Evolutionary conservation across 768 basidiomycete species (phyloP).

Genomic region (Galerina marginata): DNA sequence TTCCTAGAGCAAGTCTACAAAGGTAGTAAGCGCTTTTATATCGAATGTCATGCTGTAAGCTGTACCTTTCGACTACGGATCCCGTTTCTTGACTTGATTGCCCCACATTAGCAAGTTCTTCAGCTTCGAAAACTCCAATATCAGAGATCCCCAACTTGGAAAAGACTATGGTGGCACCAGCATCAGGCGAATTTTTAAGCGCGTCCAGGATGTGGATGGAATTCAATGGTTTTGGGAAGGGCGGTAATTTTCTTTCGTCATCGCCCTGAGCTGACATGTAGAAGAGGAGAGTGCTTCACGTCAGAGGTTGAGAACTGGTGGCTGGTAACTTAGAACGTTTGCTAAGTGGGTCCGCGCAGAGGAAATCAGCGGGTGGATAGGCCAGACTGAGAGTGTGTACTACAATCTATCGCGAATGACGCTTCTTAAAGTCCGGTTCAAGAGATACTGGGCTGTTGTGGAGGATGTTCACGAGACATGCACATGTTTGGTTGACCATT

Average conservation of each 20-base stretch:
- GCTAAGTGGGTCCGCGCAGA: too few relatives aligned
- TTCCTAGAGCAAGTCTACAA: constrained; percentile 80
- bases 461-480: too few relatives aligned
- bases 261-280: constrained; percentile 35
- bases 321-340: too few relatives aligned
- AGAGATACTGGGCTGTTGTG: too few relatives aligned
- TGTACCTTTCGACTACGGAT: constrained; percentile 64
- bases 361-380: too few relatives aligned
- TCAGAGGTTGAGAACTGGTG: constrained; percentile 12
- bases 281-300: constrained; percentile 10
- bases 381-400: too few relatives aligned
- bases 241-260: constrained; percentile 23
- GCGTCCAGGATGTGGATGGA: constrained; percentile 70
- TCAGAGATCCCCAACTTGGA: constrained; percentile 80
- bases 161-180: constrained; percentile 84
- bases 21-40: not conserved
- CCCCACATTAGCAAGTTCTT: constrained; percentile 72
- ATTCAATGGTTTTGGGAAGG: constrained; percentile 46
- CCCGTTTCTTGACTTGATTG: constrained; percentile 51
- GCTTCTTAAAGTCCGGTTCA: too few relatives aligned
- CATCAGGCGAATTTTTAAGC: constrained; percentile 68
- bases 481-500: too few relatives aligned
- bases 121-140: constrained; percentile 74
- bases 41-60: not conserved
- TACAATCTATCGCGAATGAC: too few relatives aligned